Evolutionary conservation across 1,139 yeast genomes (phyloP), one percentile per base, ranked within the genome.

Genomic region (Pichia sp.): DNA sequence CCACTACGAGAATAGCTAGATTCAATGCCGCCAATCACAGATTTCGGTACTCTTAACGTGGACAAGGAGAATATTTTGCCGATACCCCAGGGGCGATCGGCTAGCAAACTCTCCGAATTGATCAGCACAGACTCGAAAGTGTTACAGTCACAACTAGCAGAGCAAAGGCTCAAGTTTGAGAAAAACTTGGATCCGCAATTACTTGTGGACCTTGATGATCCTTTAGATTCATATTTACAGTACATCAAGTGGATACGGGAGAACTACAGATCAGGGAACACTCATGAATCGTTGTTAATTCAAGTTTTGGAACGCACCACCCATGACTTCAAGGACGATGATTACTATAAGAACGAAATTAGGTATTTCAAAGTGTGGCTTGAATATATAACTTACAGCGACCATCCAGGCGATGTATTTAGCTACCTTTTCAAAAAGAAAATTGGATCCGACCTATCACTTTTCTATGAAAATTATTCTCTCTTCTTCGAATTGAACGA

Each of bases 31-130:
- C 29, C 42, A 8, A 48, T 47, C 3, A 64, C 78, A 4, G 77
- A 79, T 51, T 81, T 82, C 59, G 75, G 78, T 26, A 66, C 74
- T 40, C 72, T 90, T 43, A 96, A 89, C 66, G 72, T 73, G 29
- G 85, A 87, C 55, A 90, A 90, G 70, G 97, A 90, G 68, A 90
- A 90, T 65, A 85, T 90, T 3, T 78, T 79, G 61, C 90, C 95
- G 0, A 63, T 84, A 31, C 72, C 74, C 1, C 82, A 81, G 15
- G 97, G 97, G 2, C 74, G 93, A 50, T 81, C 93, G 0, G 95
- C 84, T 0, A 64, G 73, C 15, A 78, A 82, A 19, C 72, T 90
- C 44, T 79, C 80, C 1, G 71, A 74, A 47, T 70, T 82, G 1
- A 72, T 85, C 42, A 61, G 69, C 3, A 54, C 66, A 8, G 68